Evolutionary conservation across 2,329 filamentous ascomycete species (phyloP).

Genomic region (Sarocladium kiliense): DNA sequence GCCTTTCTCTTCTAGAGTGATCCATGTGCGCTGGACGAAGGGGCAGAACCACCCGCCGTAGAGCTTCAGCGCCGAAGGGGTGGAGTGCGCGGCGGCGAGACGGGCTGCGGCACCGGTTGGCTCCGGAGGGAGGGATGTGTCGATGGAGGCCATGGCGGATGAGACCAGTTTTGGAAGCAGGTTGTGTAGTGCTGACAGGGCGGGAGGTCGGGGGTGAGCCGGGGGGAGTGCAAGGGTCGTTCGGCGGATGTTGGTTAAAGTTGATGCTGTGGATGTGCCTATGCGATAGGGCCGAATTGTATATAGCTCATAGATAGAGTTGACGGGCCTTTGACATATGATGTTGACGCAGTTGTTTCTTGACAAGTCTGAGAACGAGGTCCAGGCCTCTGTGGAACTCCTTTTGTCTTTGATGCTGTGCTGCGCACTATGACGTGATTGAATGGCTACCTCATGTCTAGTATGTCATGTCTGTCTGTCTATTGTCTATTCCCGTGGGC

Average conservation of each 20-base stretch:
- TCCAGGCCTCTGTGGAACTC: neutral
- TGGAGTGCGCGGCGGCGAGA: constrained; percentile 39
- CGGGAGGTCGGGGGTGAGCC: neutral
- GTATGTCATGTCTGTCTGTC: neutral
- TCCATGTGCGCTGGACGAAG: constrained; percentile 67
- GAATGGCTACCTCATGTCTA: neutral
- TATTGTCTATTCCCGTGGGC: neutral
- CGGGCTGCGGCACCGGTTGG: constrained; percentile 44
- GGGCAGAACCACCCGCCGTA: constrained; percentile 74
- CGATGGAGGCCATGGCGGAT: constrained; percentile 37
- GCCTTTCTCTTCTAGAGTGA: constrained; percentile 66
- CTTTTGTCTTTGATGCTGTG: neutral
- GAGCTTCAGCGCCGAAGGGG: constrained; percentile 53
- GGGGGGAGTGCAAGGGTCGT: neutral
- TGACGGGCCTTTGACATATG: neutral
- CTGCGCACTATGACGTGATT: neutral
- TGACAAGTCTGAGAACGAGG: neutral
- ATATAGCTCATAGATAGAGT: neutral
- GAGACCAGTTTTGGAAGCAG: too few species aligned
- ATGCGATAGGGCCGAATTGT: neutral
- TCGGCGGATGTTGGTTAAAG: neutral
- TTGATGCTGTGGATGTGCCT: neutral
- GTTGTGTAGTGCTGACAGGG: neutral
- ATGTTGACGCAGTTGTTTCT: neutral
- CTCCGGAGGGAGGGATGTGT: constrained; percentile 41